Evolutionary conservation across 208 protist genomes (phyloP).

Genomic region (Wallacemonas sp.): DNA sequence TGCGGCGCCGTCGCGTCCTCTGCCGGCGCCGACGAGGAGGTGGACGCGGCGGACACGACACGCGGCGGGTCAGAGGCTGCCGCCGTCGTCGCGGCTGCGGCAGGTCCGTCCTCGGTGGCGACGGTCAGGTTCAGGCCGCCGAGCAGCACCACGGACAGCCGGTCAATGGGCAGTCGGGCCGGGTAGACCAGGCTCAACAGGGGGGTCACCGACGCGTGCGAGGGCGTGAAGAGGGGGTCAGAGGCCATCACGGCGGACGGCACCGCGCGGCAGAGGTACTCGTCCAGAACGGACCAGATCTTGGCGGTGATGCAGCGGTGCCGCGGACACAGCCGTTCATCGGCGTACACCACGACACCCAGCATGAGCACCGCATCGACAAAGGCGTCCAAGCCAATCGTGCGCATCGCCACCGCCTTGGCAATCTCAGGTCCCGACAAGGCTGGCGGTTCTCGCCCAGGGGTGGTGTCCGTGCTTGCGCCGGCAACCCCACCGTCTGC

Average conservation of each 20-base stretch:
- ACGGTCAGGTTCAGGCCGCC: constrained; percentile 43
- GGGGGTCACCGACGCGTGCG: constrained; percentile 27
- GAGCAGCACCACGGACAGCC: constrained; percentile 35
- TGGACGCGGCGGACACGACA: neutral
- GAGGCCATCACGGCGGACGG: constrained; percentile 23
- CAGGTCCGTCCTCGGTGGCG: neutral
- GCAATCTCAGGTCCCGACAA: no score
- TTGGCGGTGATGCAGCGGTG: constrained; percentile 80
- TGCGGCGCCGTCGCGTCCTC: neutral
- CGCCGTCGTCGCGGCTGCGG: neutral
- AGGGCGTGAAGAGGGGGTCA: constrained; percentile 29
- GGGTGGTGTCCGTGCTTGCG: no score
- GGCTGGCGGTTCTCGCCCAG: no score
- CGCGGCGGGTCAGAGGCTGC: neutral
- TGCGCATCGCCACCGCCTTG: constrained; percentile 1
- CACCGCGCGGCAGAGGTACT: constrained; percentile 47
- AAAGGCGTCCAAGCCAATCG: constrained; percentile 67
- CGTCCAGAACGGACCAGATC: constrained; percentile 76
- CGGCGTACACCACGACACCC: constrained; percentile 72
- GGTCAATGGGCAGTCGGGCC: constrained; percentile 32
- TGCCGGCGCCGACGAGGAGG: neutral
- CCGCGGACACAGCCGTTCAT: constrained; percentile 51
- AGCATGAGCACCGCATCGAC: constrained; percentile 83
- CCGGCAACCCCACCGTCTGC: neutral
- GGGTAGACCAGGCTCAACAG: constrained; percentile 37